These are phyloP conservation scores for Circinella minor DNA, from an alignment of 371 early-diverging fungal genomes.

Conservation along the genomic window DNA sequence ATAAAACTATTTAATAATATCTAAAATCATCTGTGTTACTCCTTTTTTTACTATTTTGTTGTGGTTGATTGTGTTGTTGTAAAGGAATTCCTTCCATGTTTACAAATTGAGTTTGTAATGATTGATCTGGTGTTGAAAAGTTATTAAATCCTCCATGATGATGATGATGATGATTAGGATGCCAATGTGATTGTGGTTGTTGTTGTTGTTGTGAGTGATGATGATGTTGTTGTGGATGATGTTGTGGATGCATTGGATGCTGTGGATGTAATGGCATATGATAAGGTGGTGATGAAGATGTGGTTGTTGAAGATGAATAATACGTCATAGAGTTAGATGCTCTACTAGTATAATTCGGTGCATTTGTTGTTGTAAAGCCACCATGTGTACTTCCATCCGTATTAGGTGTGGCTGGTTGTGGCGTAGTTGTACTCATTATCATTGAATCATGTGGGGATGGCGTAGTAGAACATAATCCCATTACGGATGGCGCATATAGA, in stretches of 20 bases:
- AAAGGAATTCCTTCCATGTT: not conserved
- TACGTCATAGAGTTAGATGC: constrained; percentile 2
- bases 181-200: not conserved
- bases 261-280: constrained; percentile 7
- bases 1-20: not conserved
- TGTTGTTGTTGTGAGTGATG: not conserved
- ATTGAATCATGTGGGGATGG: not conserved
- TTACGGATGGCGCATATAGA: constrained; percentile 1
- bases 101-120: not conserved
- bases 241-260: constrained; percentile 5
- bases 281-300: constrained; percentile 4
- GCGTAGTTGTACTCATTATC: not conserved
- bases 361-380: constrained; percentile 4
- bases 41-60: constrained; percentile 6
- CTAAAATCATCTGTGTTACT: constrained; percentile 3
- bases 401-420: not conserved
- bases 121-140: not conserved
- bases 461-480: not conserved
- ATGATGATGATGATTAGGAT: not conserved
- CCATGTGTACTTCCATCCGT: not conserved
- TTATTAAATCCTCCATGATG: not conserved
- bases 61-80: not conserved
- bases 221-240: constrained; percentile 15
- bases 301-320: constrained; percentile 7
- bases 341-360: not conserved